Conservation (phyloP, 306 rosid species). For the Quercus berberidifolia region DNA sequence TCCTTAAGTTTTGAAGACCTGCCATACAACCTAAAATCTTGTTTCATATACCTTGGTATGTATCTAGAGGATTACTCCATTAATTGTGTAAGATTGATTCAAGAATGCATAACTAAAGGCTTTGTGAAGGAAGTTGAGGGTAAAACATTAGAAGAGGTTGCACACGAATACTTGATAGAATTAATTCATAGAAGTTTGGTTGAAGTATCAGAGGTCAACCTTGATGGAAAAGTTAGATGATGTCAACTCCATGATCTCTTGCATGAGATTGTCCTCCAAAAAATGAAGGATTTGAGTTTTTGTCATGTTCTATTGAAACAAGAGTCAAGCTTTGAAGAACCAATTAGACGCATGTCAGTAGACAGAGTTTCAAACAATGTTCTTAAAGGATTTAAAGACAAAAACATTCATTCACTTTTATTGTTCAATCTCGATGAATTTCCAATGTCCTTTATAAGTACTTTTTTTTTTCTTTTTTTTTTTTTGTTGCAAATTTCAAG, state of each 20-base stretch:
- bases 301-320: neutral
- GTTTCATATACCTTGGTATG: constrained; percentile 14
- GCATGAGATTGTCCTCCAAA: neutral
- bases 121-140: neutral
- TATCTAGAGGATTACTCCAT: constrained; percentile 9
- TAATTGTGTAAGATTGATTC: neutral
- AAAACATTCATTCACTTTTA: neutral
- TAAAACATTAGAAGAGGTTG: neutral
- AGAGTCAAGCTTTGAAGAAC: neutral
- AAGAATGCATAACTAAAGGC: neutral
- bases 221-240: neutral
- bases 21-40: neutral
- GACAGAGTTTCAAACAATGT: neutral
- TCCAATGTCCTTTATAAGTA: neutral
- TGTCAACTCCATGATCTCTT: neutral
- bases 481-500: constrained; percentile 2
- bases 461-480: neutral
- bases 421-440: neutral
- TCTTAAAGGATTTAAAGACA: neutral
- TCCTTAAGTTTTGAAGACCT: neutral
- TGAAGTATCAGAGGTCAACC: neutral
- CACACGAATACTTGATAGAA: neutral
- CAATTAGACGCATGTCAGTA: neutral
- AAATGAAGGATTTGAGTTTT: neutral
- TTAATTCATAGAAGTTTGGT: neutral